Base-by-base conservation (phyloP, 2,329 filamentous ascomycete species). In the Aphanoascus verrucosus region DNA sequence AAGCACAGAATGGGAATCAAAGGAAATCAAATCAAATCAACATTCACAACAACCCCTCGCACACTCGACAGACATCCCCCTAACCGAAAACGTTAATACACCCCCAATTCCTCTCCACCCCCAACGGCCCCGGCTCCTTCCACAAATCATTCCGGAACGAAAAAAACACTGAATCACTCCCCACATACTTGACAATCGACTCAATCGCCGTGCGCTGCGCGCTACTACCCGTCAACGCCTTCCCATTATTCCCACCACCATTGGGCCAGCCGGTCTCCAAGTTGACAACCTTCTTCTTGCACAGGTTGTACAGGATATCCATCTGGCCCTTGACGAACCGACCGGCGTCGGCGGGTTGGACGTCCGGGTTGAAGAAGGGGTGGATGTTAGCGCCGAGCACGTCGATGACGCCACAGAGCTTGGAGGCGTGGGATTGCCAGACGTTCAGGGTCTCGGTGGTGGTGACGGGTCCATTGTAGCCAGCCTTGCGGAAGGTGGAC, bases 251-350 rank as follows among this genome's bases (percentile, higher is more conserved):
- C 31, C 69, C 63, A 66, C 90, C 90, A 6, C 67, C 60, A 52
- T 75, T 82, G 59, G 91, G 91, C 89, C 90, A 97, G 64, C 91
- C 91, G 54, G 85, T 86, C 82, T 97, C 91, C 62, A 94, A 77
- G 74, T 91, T 88, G 76, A 88, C 82, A 60, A 83, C 84, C 37
- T 80, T 73, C 51, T 53, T 53, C 40, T 75, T 68, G 80, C 91
- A 97, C 62, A 88, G 74, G 61, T 69, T 67, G 67, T 81, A 73
- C 58, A 94, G 82, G 59, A 86, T 76, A 45, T 81, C 73, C 59
- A 95, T 80, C 78, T 95, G 83, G 62, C 76, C 66, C 60, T 77
- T 72, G 62, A 90, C 86, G 69, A 96, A 96, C 50, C 74, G 68
- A 67, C 91, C 91, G 53, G 90, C 89, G 49, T 78, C 65, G 3